Evolutionary conservation across 768 basidiomycete species (phyloP).

Genomic region (Psilocybe cubensis): DNA sequence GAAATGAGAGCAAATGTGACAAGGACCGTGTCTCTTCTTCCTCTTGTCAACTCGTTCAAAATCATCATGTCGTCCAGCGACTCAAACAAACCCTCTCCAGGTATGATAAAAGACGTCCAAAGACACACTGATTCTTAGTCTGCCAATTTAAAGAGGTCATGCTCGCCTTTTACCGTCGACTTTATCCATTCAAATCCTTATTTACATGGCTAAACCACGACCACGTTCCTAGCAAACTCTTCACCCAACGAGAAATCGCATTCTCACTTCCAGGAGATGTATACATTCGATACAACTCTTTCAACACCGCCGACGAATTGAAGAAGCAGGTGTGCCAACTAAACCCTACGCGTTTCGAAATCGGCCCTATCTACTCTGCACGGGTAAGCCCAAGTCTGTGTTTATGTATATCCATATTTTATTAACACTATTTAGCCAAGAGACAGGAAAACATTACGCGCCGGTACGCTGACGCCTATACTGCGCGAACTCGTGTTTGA

Average conservation of each 20-base stretch:
- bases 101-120: conserved; percentile 8
- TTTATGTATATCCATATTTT: neutral
- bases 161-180: conserved; percentile 79
- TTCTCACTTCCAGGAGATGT: conserved; percentile 91
- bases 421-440: conserved; percentile 68
- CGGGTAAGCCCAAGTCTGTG: conserved; percentile 54
- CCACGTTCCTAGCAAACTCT: conserved; percentile 76
- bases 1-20: neutral
- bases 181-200: conserved; percentile 95
- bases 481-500: conserved; percentile 97
- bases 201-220: conserved; percentile 96
- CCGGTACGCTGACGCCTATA: conserved; percentile 72
- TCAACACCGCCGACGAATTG: conserved; percentile 82
- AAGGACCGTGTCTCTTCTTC: neutral
- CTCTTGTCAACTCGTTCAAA: neutral
- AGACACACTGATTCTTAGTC: neutral
- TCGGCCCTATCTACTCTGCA: conserved; percentile 91
- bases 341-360: conserved; percentile 94
- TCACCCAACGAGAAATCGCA: conserved; percentile 94
- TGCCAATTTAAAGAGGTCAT: conserved; percentile 41
- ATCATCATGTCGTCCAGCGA: conserved; percentile 7
- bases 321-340: conserved; percentile 86
- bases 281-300: conserved; percentile 95
- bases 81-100: conserved; percentile 22
- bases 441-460: conserved; percentile 80